Conservation (phyloP, 176 grass and related monocot species). For the Carex cristatella region DNA sequence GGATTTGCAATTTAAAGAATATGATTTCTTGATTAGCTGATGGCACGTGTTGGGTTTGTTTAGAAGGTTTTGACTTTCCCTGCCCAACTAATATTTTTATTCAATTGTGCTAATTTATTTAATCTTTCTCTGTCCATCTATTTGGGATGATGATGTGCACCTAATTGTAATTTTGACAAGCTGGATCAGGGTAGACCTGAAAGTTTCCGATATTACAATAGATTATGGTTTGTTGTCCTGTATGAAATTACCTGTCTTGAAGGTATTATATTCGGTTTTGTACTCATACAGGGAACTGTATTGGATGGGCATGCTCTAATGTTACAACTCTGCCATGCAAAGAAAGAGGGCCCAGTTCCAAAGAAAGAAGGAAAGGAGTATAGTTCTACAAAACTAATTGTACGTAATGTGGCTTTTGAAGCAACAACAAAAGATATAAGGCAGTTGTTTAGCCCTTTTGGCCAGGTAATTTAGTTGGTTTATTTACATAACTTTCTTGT, state of each 20-base stretch:
- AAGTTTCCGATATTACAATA: neutral
- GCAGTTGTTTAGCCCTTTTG: constrained; percentile 92
- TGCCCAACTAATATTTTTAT: neutral
- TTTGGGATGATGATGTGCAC: neutral
- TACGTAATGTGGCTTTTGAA: constrained; percentile 94
- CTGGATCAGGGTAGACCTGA: neutral
- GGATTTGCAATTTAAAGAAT: neutral
- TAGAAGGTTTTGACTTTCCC: neutral
- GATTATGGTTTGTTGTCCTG: neutral
- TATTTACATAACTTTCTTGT: neutral
- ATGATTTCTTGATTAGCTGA: neutral
- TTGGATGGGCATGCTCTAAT: constrained; percentile 94
- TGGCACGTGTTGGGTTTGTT: neutral
- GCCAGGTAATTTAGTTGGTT: constrained; percentile 50
- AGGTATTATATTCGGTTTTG: constrained; percentile 4
- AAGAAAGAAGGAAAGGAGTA: constrained; percentile 72
- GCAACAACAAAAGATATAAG: constrained; percentile 78
- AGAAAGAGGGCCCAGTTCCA: constrained; percentile 39
- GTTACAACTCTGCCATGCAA: constrained; percentile 85
- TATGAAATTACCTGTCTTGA: neutral
- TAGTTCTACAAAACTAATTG: constrained; percentile 88
- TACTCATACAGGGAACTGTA: constrained; percentile 58
- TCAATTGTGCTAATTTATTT: neutral
- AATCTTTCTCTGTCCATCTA: neutral
- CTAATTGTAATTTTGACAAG: neutral